Evolutionary conservation across 106 monocot genomes (phyloP).

Genomic region (Triglochin maritima): DNA sequence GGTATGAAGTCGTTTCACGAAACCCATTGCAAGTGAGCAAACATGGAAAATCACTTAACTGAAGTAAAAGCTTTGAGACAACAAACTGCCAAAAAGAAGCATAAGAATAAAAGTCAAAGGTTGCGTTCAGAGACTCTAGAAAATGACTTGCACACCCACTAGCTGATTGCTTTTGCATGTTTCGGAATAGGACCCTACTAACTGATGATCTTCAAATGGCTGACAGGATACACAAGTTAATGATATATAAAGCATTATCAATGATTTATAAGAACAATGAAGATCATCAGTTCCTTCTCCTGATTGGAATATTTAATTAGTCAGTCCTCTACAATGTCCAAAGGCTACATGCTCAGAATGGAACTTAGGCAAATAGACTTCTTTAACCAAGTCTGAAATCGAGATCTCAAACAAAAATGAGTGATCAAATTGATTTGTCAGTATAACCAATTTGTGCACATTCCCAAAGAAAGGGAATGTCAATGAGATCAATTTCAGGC

Average conservation of each 20-base stretch:
- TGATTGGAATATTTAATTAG: neutral
- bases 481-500: too few relatives aligned
- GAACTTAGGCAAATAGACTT: neutral
- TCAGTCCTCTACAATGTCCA: neutral
- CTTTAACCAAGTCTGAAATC: too few relatives aligned
- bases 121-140: neutral
- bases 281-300: constrained; percentile 1
- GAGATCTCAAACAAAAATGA: neutral
- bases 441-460: too few relatives aligned
- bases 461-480: too few relatives aligned
- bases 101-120: constrained; percentile 1
- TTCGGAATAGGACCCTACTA: neutral
- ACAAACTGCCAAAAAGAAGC: constrained; percentile 13
- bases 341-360: neutral
- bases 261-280: neutral
- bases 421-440: neutral
- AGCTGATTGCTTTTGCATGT: neutral
- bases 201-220: constrained; percentile 2
- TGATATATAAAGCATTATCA: neutral
- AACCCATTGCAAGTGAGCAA: constrained; percentile 5
- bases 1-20: neutral
- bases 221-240: neutral
- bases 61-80: constrained; percentile 1
- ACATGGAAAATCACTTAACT: constrained; percentile 6
- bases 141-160: too few relatives aligned